These are phyloP conservation scores for rapeseed (Brassica napus) DNA, from an alignment of 345 rosid species.

Conservation along the genomic window Da-Ae NC_063444.1:29921001-29921500, in stretches of 20 bases:
- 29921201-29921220: background rate
- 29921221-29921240: background rate
- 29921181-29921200: background rate
- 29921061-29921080: background rate
- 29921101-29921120: background rate
- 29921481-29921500: too few relatives aligned
- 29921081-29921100: background rate
- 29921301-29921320: too few relatives aligned
- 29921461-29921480: too few relatives aligned
- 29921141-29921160: background rate
- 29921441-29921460: too few relatives aligned
- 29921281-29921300: too few relatives aligned
- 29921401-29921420: too few relatives aligned
- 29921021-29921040: background rate
- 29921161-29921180: background rate
- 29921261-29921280: background rate
- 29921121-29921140: background rate
- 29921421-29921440: too few relatives aligned
- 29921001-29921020: background rate
- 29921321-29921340: too few relatives aligned
- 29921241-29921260: background rate
- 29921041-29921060: constrained; percentile 4
- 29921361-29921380: too few relatives aligned
- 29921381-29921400: too few relatives aligned
- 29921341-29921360: too few relatives aligned